Conservation (phyloP, 306 rosid species). For the Malus sieversii region DNA sequence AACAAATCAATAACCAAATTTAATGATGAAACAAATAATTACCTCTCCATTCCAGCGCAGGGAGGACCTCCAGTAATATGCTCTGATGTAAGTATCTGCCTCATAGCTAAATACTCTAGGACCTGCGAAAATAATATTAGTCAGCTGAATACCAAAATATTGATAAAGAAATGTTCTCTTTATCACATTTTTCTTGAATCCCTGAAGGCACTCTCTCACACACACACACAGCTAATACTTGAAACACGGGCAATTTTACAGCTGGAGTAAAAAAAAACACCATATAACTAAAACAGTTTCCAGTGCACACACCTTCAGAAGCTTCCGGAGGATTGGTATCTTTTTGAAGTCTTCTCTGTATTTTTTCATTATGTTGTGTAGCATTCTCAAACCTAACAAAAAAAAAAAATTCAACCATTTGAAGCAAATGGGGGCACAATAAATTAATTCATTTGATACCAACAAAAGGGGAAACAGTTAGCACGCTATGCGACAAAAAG, state of each 20-base stretch:
- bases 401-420: conserved; percentile 14
- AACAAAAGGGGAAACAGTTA: neutral
- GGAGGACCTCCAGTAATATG: conserved; percentile 86
- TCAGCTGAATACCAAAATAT: neutral
- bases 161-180: neutral
- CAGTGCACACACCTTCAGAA: conserved; percentile 65
- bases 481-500: neutral
- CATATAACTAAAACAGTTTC: neutral
- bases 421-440: neutral
- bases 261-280: neutral
- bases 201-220: neutral
- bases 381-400: conserved; percentile 83
- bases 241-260: neutral
- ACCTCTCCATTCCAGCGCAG: conserved; percentile 97
- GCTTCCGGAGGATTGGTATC: conserved; percentile 95
- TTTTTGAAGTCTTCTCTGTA: conserved; percentile 87
- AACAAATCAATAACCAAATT: neutral
- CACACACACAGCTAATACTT: neutral
- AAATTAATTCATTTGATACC: neutral
- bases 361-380: conserved; percentile 86
- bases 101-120: conserved; percentile 67
- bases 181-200: neutral
- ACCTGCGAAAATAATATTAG: conserved; percentile 37
- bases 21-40: neutral
- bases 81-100: conserved; percentile 71